Base-by-base conservation (phyloP, 805 yeast genomes). In the Pichia pseudocactophila region DNA sequence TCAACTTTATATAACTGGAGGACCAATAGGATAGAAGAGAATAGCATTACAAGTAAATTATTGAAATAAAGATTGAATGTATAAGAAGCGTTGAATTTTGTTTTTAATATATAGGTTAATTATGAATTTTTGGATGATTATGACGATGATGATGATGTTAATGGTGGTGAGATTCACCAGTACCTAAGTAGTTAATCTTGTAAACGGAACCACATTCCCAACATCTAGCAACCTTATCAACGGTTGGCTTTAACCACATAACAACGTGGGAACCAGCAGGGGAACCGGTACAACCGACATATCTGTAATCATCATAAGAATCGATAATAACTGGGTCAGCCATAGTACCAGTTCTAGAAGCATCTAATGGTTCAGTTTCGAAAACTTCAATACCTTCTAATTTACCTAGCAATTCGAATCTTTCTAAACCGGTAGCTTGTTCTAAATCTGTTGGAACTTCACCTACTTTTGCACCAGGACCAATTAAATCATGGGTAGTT, bases 161-260 rank as follows among this genome's bases (percentile, higher is more conserved):
- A 33, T 15, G 32, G 63, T 76, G 80, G 62, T 70, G 74, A 61
- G 75, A 80, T 57, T 69, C 78, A 43, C 61, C 64, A n/a, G 79
- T 82, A 67, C 96, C 97, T 58, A 89, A 74, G 70, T 80, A 82
- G 69, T 88, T 84, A 57, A 89, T 69, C 60, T 84, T 79, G 75
- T 83, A 90, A 54, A 88, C 95, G 55, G 89, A 82, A 68, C 98
- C 98, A 68, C 97, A 90, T 68, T 92, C 96, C 96, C 96, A 86
- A 72, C 97, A 92, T 80, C 98, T 87, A 54, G 84, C 84, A 48
- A 82, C 82, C 67, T 85, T 72, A 39, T 76, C 84, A 51, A 73
- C 76, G 53, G 88, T 82, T 57, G 94, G 94, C 68, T 79, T 80
- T 71, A 89, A 76, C 96, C 97, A 90, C 81, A 80, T 78, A 53